phyloP scores from a whole-genome alignment of 306 rosid genomes.

The Alnus glutinosa region DNA sequence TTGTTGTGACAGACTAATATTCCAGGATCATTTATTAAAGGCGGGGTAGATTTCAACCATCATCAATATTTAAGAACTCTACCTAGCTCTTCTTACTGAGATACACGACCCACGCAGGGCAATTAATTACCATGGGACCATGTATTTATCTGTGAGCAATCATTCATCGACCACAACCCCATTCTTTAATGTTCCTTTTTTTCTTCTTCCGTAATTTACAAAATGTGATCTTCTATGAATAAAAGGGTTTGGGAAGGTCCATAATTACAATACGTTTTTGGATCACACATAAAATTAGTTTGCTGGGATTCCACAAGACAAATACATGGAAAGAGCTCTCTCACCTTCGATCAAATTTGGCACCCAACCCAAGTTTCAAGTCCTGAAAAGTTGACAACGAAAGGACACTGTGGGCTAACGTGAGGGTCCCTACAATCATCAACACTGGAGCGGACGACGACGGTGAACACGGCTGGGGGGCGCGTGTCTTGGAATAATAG shows the following conservation, averaged over 20 bases:
- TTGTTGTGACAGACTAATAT: no score
- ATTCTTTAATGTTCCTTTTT: not conserved
- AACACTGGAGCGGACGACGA: no score
- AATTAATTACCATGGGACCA: not conserved
- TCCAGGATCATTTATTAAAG: no score
- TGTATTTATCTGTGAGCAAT: not conserved
- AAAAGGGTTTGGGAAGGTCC: not conserved
- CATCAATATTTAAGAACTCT: not conserved
- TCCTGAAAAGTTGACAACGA: not conserved
- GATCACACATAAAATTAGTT: not conserved
- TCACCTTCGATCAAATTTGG: not conserved
- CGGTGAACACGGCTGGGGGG: no score
- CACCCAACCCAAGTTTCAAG: not conserved
- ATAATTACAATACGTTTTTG: not conserved
- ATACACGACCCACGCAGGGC: not conserved
- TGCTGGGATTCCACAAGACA: slow-evolving; percentile 19
- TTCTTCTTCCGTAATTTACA: not conserved
- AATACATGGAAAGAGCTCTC: not conserved
- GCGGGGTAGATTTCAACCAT: no score
- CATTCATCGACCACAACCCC: not conserved
- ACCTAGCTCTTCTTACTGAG: not conserved
- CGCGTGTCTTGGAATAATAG: no score
- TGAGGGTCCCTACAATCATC: slow-evolving; percentile 1
- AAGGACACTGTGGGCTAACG: not conserved
- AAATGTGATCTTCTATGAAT: not conserved